These are phyloP conservation scores for Phytophthora pluvialis DNA, from an alignment of 352 stramenopile genomes.

Conservation along the genomic window DNA sequence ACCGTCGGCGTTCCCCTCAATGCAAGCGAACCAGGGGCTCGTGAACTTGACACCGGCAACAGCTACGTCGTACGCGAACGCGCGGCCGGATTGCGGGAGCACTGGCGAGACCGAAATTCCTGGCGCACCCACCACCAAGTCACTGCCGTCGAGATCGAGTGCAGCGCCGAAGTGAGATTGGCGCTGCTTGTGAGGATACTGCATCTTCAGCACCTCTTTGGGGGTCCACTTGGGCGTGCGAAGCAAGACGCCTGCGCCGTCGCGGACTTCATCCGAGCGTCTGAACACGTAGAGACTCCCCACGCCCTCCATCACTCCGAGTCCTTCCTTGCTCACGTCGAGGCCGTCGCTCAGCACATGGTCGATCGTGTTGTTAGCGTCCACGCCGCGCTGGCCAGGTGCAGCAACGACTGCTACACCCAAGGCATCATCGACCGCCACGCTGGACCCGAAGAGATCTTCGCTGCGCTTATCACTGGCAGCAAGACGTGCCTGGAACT, in stretches of 20 bases:
- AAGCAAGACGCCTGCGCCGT: constrained; percentile 72
- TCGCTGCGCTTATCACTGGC: constrained; percentile 90
- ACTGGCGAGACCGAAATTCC: constrained; percentile 56
- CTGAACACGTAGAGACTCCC: constrained; percentile 78
- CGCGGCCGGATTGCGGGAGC: constrained; percentile 50
- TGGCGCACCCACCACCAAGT: constrained; percentile 65
- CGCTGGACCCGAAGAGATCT: constrained; percentile 87
- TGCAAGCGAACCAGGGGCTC: constrained; percentile 56
- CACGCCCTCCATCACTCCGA: constrained; percentile 46
- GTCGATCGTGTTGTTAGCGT: constrained; percentile 85
- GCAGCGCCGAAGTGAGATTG: constrained; percentile 63
- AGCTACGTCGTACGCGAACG: constrained; percentile 71
- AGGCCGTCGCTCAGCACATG: constrained; percentile 33
- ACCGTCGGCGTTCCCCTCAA: constrained; percentile 65
- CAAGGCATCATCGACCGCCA: constrained; percentile 84
- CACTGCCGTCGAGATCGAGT: constrained; percentile 59
- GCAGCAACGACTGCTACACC: constrained; percentile 86
- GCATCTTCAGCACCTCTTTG: constrained; percentile 81
- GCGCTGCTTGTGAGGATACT: constrained; percentile 71
- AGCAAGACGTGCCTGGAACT: constrained; percentile 87
- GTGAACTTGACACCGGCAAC: constrained; percentile 71
- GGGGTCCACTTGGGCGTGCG: constrained; percentile 67
- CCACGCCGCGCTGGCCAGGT: constrained; percentile 71
- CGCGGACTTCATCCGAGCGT: constrained; percentile 62
- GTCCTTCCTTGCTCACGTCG: constrained; percentile 28